Evolutionary conservation across 1,139 yeast species (phyloP).

Genomic region (Taphrina communis): DNA sequence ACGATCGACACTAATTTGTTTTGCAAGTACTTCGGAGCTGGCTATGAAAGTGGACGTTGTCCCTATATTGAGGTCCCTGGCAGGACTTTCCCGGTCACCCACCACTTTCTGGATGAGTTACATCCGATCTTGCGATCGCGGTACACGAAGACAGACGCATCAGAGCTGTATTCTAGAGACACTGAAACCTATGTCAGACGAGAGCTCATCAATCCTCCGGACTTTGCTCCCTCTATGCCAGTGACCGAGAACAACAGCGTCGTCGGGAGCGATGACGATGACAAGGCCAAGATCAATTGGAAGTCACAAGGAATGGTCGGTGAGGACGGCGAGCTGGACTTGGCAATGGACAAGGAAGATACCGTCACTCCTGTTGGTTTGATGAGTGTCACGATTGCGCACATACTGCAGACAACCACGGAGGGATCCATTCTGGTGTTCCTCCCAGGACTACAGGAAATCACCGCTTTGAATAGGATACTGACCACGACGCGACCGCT

Average conservation of each 20-base stretch:
- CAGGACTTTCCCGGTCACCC: constrained; percentile 76
- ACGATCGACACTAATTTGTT: constrained; percentile 70
- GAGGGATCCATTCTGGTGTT: constrained; percentile 66
- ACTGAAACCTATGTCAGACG: constrained; percentile 28
- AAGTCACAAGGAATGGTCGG: constrained; percentile 30
- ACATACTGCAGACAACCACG: constrained; percentile 38
- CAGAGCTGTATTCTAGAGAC: constrained; percentile 32
- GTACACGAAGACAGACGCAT: constrained; percentile 22
- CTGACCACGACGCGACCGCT: constrained; percentile 56
- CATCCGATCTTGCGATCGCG: constrained; percentile 13
- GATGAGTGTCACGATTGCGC: constrained; percentile 42
- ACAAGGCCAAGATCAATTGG: constrained; percentile 40
- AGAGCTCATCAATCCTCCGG: constrained; percentile 25
- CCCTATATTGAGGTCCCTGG: constrained; percentile 76
- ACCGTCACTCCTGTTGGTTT: constrained; percentile 40
- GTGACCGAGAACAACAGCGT: constrained; percentile 26
- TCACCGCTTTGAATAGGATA: constrained; percentile 69
- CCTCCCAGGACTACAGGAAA: constrained; percentile 80
- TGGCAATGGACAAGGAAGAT: constrained; percentile 35
- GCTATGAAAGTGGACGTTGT: constrained; percentile 52
- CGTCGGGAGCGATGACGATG: constrained; percentile 18
- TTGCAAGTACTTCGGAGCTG: constrained; percentile 59
- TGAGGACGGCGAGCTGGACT: constrained; percentile 36
- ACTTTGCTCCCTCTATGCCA: constrained; percentile 15
- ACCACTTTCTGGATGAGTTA: constrained; percentile 57